These are phyloP conservation scores for Davidsoniella virescens DNA, from an alignment of 2,329 filamentous ascomycete species.

Conservation along the genomic window DNA sequence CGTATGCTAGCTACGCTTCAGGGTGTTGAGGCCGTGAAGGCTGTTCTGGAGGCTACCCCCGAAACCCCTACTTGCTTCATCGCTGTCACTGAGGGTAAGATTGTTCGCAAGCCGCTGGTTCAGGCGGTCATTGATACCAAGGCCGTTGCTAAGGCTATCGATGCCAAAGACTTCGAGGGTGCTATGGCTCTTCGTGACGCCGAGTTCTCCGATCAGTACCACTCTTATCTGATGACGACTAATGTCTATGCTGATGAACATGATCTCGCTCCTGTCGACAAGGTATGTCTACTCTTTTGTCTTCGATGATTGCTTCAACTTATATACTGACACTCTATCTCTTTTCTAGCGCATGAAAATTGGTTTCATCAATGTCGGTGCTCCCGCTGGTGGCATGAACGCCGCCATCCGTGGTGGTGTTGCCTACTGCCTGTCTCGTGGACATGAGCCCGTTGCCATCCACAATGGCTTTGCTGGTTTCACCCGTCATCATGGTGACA, in stretches of 20 bases:
- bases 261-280: conserved; percentile 45
- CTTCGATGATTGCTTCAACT: background rate
- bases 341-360: conserved; percentile 52
- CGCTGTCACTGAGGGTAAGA: conserved; percentile 95
- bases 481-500: conserved; percentile 73
- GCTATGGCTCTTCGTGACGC: conserved; percentile 83
- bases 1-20: conserved; percentile 85
- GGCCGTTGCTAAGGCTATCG: conserved; percentile 65
- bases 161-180: conserved; percentile 66
- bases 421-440: conserved; percentile 77
- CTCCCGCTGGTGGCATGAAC: conserved; percentile 95
- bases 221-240: conserved; percentile 81
- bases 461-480: conserved; percentile 96
- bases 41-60: conserved; percentile 75
- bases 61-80: conserved; percentile 89
- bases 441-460: conserved; percentile 84
- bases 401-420: conserved; percentile 86
- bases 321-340: background rate
- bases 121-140: conserved; percentile 79
- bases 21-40: conserved; percentile 84
- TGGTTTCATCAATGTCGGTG: conserved; percentile 91
- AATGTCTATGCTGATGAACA: conserved; percentile 56
- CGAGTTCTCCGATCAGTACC: conserved; percentile 86
- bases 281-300: conserved; percentile 33
- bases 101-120: conserved; percentile 75